A percentile compares a stretch with the other conserved stretches of the same genome.
phyloP scores from a whole-genome alignment of 805 yeast species.

The Blastobotrys muscicola region DNA sequence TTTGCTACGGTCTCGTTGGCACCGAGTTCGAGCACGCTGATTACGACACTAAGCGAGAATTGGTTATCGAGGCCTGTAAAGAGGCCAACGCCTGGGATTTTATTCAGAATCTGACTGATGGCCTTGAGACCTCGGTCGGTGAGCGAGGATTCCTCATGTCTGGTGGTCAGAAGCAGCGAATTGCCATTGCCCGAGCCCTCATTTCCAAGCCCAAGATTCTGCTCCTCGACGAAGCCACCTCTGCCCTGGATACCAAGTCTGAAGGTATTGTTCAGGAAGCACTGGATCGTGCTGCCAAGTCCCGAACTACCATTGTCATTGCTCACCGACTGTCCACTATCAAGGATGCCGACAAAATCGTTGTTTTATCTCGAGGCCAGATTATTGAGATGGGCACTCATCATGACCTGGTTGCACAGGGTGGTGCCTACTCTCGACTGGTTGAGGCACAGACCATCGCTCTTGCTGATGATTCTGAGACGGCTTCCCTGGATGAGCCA shows the following conservation, averaged over 20 bases:
- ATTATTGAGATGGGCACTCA: slow-evolving; percentile 41
- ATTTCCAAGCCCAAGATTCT: slow-evolving; percentile 52
- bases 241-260: slow-evolving; percentile 44
- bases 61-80: slow-evolving; percentile 29
- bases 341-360: slow-evolving; percentile 44
- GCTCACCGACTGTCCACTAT: slow-evolving; percentile 52
- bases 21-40: slow-evolving; percentile 49
- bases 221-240: slow-evolving; percentile 57
- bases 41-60: slow-evolving; percentile 29
- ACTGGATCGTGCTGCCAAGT: slow-evolving; percentile 27
- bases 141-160: slow-evolving; percentile 49
- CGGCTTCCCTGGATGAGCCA: slow-evolving; percentile 13
- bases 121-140: slow-evolving; percentile 64
- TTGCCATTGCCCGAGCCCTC: slow-evolving; percentile 62
- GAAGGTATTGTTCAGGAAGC: slow-evolving; percentile 36
- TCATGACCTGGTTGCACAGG: slow-evolving; percentile 24
- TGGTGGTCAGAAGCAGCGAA: slow-evolving; percentile 67
- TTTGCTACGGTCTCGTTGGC: slow-evolving; percentile 75
- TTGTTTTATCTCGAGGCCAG: slow-evolving; percentile 42
- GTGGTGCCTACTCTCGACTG: slow-evolving; percentile 25
- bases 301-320: slow-evolving; percentile 44
- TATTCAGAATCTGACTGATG: slow-evolving; percentile 60
- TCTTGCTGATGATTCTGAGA: slow-evolving; percentile 9
- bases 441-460: slow-evolving; percentile 29
- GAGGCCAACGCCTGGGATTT: slow-evolving; percentile 34